These are phyloP conservation scores for Hygrophoropsis aurantiaca DNA, from an alignment of 768 basidiomycete species.

Conservation along the genomic window DNA sequence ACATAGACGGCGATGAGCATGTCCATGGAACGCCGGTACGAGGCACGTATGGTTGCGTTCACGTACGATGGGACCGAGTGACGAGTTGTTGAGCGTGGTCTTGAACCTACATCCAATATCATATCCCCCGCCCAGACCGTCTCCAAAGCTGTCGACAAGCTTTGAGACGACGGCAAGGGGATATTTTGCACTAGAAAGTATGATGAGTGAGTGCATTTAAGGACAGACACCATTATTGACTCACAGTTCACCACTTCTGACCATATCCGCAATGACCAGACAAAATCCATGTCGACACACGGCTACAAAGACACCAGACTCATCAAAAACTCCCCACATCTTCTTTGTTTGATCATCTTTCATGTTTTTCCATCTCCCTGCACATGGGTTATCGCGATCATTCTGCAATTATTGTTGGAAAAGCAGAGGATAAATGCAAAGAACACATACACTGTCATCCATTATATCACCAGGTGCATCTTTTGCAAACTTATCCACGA, in stretches of 20 bases:
- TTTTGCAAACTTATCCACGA: neutral
- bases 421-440: slow-evolving; percentile 16
- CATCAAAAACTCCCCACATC: slow-evolving; percentile 20
- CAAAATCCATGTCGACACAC: slow-evolving; percentile 24
- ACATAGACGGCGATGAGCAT: slow-evolving; percentile 19
- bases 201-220: neutral
- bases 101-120: slow-evolving; percentile 19
- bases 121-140: slow-evolving; percentile 9
- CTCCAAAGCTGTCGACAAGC: slow-evolving; percentile 6
- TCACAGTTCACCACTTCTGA: slow-evolving; percentile 25
- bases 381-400: slow-evolving; percentile 8
- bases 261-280: slow-evolving; percentile 20
- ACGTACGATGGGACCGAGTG: slow-evolving; percentile 8
- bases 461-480: neutral
- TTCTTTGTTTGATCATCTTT: slow-evolving; percentile 7
- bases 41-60: slow-evolving; percentile 4
- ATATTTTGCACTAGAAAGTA: slow-evolving; percentile 14
- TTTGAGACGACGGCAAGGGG: slow-evolving; percentile 9
- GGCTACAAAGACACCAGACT: slow-evolving; percentile 22
- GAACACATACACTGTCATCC: neutral
- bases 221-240: slow-evolving; percentile 1
- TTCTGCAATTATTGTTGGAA: neutral
- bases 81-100: slow-evolving; percentile 10
- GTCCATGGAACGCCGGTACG: slow-evolving; percentile 19
- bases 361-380: slow-evolving; percentile 15